Evolutionary conservation across 2,329 filamentous ascomycete species (phyloP), one percentile per base, ranked within the genome.

Genomic region (Fusarium ambrosium): DNA sequence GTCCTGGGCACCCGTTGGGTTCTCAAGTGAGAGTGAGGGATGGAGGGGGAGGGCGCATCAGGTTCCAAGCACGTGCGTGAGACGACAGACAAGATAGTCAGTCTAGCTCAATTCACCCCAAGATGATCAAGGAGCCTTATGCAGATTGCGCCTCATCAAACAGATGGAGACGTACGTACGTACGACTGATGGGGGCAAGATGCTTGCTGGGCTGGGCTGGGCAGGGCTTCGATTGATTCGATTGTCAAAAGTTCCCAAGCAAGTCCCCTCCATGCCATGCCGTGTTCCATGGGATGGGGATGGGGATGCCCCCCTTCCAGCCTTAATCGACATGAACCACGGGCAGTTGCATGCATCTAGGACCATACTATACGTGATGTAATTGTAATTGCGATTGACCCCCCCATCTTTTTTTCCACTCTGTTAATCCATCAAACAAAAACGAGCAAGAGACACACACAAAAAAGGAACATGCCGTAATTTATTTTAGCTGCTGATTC

Each of bases 111-210:
- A 13, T 45, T 45, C 41, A 45, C 45, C 45, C 24, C 45, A 62
- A 62, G 69, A 66, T 51, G 69, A 71, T 71, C 69, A 66, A 69
- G 48, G 62, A 62, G 56, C 45, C 61, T 71, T 70, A 69, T 66
- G 66, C 65, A 60, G 61, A 63, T 63, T 34, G 27, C n/a, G 36
- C 61, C 45, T 63, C 43, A 63, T 63, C 34, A 37, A 62, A 53
- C 48, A 29, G 56, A 62, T 62, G 64, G 34, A 66, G 45, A 34
- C 22, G 8, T 53, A 45, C 45, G 45, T 48, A 48, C 45, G 45
- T 45, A 24, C 41, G 41, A 45, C 41, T 24, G 11, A 41, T 29
- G 24, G 16, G 56, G 48, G 29, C 24, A 53, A 53, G 29, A 32
- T 55, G 51, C 27, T 51, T 55, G 51, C 27, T 51, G 45, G 45